Percentiles rank a stretch among this genome's conserved stretches.
phyloP scores from a whole-genome alignment of 306 rosid species.

The Ziziphus jujuba region DNA sequence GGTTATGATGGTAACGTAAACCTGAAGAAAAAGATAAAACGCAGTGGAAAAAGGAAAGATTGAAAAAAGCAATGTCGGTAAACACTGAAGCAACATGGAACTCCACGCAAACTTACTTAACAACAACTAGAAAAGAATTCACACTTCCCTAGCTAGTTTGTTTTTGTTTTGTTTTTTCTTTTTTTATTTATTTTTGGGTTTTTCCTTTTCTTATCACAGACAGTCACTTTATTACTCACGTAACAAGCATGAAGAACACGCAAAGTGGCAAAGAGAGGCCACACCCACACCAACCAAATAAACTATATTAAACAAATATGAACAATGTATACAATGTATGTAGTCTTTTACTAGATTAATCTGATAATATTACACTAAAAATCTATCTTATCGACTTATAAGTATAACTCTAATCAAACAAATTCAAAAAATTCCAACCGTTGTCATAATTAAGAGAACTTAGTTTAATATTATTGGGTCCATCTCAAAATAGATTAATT shows the following conservation, averaged over 20 bases:
- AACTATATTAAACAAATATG: too few species aligned
- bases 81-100: constrained; percentile 36
- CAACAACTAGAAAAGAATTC: neutral
- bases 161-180: neutral
- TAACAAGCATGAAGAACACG: constrained; percentile 6
- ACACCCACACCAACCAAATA: neutral
- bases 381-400: too few species aligned
- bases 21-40: neutral
- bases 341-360: neutral
- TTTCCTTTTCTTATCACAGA: too few species aligned
- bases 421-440: too few species aligned
- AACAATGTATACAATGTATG: neutral
- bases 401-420: too few species aligned
- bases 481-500: too few species aligned
- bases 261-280: neutral
- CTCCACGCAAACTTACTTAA: constrained; percentile 25
- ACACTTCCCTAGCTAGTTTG: neutral
- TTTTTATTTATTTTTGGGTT: neutral
- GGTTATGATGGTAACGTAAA: constrained; percentile 19
- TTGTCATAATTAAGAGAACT: too few species aligned
- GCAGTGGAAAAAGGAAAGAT: constrained; percentile 7
- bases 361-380: too few species aligned
- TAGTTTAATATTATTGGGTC: too few species aligned
- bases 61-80: constrained; percentile 24
- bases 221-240: constrained; percentile 2